Base-by-base conservation (phyloP, 805 yeast species). In the Scheffersomyces lignosus region DNA sequence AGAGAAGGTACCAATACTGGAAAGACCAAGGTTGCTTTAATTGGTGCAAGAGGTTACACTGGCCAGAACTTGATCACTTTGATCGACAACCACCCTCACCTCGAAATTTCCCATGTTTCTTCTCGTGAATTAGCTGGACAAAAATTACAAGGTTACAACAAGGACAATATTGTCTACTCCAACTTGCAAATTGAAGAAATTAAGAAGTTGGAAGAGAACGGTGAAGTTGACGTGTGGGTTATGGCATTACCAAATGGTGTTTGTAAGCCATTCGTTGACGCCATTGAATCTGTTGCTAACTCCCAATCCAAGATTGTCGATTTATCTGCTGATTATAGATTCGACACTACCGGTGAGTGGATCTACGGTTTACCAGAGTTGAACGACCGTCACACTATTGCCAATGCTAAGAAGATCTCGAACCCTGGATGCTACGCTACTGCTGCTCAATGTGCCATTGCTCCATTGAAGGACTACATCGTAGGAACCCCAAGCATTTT, bases 341-440 rank as follows among this genome's bases (percentile, higher is more conserved):
- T 93, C 59, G 98, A 91, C 60, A 78, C 81, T 12, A 75, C 90
- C 36, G 84, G 86, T 18, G 81, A 83, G 51, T 93, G 99, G 99
- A 71, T 74, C 4, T 93, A 93, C 59, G 99, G 99, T 32, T 77
- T 93, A 51, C 99, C 99, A 6, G 99, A 93, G 66, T 75, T 93
- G 54, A 80, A 78, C 38, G 75, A 80, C 48, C 80, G 99, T 59
- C 56, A 67, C 7, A 56, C 56, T 8, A 85, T 93, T 51, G 77
- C 85, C 25, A 56, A 69, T 10, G 91, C 98, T 14, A 60, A 76
- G 54, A 87, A 85, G 59, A 86, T 93, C 44, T 83, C 97, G 4
- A 93, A 93, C 67, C 99, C 99, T 2, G 99, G 99, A 32, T 93
- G 99, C 72, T 93, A 90, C 60, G 97, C 99, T n/a, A 93, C 99